A percentile compares a stretch with the other conserved stretches of the same genome.
These are phyloP conservation scores for Trichoderma sp. DNA, from an alignment of 2,329 filamentous ascomycete genomes.

Conservation along the genomic window DNA sequence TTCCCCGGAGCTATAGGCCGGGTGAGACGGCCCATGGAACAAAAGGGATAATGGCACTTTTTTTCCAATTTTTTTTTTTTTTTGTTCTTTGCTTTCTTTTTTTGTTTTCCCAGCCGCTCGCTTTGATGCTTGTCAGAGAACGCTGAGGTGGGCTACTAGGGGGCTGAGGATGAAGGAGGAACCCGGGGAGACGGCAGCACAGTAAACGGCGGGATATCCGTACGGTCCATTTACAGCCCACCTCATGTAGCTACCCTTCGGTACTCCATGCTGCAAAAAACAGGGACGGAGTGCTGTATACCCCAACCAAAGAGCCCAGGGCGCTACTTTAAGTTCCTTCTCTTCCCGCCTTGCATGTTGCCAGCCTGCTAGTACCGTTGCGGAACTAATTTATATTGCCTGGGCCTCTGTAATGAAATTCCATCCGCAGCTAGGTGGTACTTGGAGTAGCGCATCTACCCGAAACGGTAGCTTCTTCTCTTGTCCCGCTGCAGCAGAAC, in stretches of 20 bases:
- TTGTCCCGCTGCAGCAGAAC: neutral
- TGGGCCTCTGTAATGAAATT: neutral
- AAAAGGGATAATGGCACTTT: neutral
- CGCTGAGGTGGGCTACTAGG: neutral
- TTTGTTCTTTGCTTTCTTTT: neutral
- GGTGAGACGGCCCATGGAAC: neutral
- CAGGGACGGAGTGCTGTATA: neutral
- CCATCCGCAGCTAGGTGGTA: neutral
- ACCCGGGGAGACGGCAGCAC: slow-evolving; percentile 9
- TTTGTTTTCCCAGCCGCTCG: neutral
- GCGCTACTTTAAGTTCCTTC: slow-evolving; percentile 13
- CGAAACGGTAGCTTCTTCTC: slow-evolving; percentile 14
- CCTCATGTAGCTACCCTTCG: neutral
- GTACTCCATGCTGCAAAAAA: neutral
- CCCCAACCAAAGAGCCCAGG: neutral
- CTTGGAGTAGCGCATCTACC: slow-evolving; percentile 7
- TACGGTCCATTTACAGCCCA: neutral
- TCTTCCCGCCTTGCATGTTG: slow-evolving; percentile 7
- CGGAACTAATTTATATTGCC: neutral
- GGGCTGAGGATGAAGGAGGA: neutral
- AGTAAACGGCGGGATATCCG: neutral
- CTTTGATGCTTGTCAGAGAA: neutral
- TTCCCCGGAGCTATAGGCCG: slow-evolving; percentile 16
- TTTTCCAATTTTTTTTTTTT: neutral
- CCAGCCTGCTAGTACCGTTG: neutral